Evolutionary conservation across 805 yeast genomes (phyloP), one percentile per base, ranked within the genome.

Genomic region (Metschnikowia aberdeeniae): DNA sequence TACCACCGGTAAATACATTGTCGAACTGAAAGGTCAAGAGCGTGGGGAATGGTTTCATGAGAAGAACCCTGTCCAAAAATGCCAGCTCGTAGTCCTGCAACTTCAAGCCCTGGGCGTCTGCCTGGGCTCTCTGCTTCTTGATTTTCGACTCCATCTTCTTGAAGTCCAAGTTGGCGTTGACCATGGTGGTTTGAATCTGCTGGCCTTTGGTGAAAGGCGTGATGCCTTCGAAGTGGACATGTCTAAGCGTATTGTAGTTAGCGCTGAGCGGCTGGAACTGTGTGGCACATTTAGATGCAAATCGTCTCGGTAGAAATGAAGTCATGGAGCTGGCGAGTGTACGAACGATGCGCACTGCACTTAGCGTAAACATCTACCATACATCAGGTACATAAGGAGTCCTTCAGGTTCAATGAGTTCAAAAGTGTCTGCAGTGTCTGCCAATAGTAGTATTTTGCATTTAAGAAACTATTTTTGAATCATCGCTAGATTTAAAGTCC

Each of bases 1-100:
- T 81, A 1, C 99, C 99, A 10, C 95, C 92, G 0, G 99, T 92
- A 60, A 88, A 89, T 0, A 89, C 89, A 3, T 89, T 88, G 14
- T 80, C 73, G 67, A 93, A 86, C 59, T 93, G 90, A 67, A 89
- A 89, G 1, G 96, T 84, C 12, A 92, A 67, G 5, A 90, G 63
- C 0, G 83, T 75, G 0, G 96, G 92, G 29, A 68, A 65, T 1
- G 88, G 85, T 51, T 77, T 76, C 73, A 64, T 57, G 6, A 50
- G 52, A 4, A 59, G 47, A 17, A 78, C 72, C 40, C 70, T 72
- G 12, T 67, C 60, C 26, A 81, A 48, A 20, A 80, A 59, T 12
- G 59, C 67, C 36, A 68, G 63, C 50, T 80, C 86, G 47, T 73
- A 71, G 5, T 73, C 75, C 43, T 72, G 72, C 33, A 80, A 59